Percentiles rank a stretch among this genome's conserved stretches.
Conservation (phyloP, 441 rosid genomes). For the Corymbia calophylla region DNA sequence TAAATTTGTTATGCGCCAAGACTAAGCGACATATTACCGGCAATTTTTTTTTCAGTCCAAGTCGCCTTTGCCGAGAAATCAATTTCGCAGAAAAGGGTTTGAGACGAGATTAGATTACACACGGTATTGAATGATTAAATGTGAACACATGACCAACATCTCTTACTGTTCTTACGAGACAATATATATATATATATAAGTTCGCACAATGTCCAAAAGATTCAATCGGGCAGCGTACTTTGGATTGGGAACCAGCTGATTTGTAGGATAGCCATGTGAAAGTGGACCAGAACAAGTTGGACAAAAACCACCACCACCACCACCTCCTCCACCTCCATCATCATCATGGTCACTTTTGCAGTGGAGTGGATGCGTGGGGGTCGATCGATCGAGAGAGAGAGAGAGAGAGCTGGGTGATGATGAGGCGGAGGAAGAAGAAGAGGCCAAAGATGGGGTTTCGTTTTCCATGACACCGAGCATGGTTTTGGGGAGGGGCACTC, state of each 20-base stretch:
- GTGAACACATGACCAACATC: neutral
- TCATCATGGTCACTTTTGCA: slow-evolving; percentile 1
- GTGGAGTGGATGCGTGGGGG: neutral
- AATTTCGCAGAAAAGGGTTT: neutral
- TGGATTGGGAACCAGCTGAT: neutral
- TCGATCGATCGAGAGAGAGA: neutral
- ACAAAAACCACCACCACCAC: slow-evolving; percentile 10
- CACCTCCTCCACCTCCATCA: neutral
- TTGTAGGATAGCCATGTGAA: slow-evolving; percentile 12
- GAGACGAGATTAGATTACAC: neutral
- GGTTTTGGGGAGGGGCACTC: slow-evolving; percentile 16
- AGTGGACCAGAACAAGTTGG: slow-evolving; percentile 20
- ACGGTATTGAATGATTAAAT: neutral
- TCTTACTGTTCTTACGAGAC: neutral
- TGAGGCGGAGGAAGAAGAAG: slow-evolving; percentile 10
- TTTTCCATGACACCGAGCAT: slow-evolving; percentile 25
- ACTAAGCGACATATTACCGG: neutral
- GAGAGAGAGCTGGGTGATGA: neutral
- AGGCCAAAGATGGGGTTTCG: slow-evolving; percentile 23
- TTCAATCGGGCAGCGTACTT: neutral
- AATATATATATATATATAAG: neutral
- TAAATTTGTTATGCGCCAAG: neutral
- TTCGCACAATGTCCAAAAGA: neutral
- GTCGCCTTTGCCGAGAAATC: neutral
- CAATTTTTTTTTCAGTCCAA: neutral